Conservation (phyloP, 495 filamentous ascomycete genomes). For the Pseudoneurospora amorphoporcata region DNA sequence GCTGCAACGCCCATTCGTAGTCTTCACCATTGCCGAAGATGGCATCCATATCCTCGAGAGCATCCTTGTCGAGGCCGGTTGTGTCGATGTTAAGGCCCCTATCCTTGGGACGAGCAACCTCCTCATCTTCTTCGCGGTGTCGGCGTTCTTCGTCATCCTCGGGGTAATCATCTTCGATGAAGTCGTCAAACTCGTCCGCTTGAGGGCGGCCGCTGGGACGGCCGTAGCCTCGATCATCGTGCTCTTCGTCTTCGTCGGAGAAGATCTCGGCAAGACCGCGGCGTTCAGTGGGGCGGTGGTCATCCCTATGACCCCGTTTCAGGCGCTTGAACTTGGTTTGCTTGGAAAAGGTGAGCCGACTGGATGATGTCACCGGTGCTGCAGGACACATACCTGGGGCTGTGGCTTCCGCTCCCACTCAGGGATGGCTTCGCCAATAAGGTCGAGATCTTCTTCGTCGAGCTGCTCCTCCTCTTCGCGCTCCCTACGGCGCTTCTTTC, state of each 20-base stretch:
- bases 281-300: conserved; percentile 45
- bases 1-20: conserved; percentile 83
- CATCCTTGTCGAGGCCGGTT: conserved; percentile 77
- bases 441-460: conserved; percentile 92
- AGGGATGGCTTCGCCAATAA: conserved; percentile 72
- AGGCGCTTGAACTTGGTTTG: conserved; percentile 90
- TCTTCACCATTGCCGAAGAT: conserved; percentile 94
- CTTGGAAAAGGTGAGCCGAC: not conserved
- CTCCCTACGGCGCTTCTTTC: conserved; percentile 60
- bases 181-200: conserved; percentile 86
- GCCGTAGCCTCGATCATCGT: conserved; percentile 47
- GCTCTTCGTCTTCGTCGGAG: conserved; percentile 86
- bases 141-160: conserved; percentile 74
- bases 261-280: conserved; percentile 84
- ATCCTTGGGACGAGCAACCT: conserved; percentile 65
- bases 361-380: not conserved
- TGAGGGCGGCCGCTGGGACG: conserved; percentile 41
- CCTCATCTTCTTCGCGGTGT: conserved; percentile 72
- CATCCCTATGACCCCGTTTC: conserved; percentile 80
- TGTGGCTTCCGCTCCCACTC: conserved; percentile 53
- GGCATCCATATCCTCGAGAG: conserved; percentile 85
- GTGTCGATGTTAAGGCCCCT: conserved; percentile 54
- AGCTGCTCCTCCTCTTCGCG: conserved; percentile 82
- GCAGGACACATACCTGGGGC: conserved; percentile 44
- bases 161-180: conserved; percentile 92